Conservation (phyloP, 116 monocot genomes). For the Cymodocea nodosa region DNA sequence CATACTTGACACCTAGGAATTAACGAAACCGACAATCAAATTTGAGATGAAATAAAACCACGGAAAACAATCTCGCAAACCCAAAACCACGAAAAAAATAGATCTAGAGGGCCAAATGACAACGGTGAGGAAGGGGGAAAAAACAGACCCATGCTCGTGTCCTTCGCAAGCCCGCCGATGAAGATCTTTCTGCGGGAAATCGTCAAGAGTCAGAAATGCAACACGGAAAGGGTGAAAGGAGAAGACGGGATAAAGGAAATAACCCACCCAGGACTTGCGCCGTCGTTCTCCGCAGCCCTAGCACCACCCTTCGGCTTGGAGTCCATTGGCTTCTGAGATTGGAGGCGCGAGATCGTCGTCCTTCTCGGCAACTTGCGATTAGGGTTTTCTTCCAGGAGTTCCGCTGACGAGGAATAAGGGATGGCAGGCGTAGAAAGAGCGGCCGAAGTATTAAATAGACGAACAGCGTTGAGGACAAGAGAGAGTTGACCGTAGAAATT, state of each 20-base stretch:
- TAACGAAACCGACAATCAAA: too few relatives aligned
- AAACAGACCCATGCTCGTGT: slow-evolving; percentile 36
- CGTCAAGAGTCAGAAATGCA: background rate
- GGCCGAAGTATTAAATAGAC: too few relatives aligned
- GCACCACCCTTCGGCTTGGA: slow-evolving; percentile 10
- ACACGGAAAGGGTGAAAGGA: background rate
- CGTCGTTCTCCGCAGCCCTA: slow-evolving; percentile 30
- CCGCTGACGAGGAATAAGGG: background rate
- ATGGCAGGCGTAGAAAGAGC: background rate
- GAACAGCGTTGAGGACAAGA: too few relatives aligned
- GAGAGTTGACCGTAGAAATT: too few relatives aligned
- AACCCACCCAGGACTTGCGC: slow-evolving; percentile 47
- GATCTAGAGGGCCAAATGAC: background rate
- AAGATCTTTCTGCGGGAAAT: slow-evolving; percentile 57
- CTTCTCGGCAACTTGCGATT: background rate
- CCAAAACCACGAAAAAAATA: background rate
- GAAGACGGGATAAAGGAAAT: background rate
- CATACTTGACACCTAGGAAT: too few relatives aligned
- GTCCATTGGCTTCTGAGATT: slow-evolving; percentile 2
- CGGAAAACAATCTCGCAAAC: too few relatives aligned
- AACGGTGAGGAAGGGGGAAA: background rate
- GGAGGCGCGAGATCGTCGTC: background rate
- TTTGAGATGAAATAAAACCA: too few relatives aligned
- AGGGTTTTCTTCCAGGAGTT: background rate
- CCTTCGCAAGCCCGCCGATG: slow-evolving; percentile 66